Base-by-base conservation (phyloP, 2,329 filamentous ascomycete species). In the Setomelanomma holmii region DNA sequence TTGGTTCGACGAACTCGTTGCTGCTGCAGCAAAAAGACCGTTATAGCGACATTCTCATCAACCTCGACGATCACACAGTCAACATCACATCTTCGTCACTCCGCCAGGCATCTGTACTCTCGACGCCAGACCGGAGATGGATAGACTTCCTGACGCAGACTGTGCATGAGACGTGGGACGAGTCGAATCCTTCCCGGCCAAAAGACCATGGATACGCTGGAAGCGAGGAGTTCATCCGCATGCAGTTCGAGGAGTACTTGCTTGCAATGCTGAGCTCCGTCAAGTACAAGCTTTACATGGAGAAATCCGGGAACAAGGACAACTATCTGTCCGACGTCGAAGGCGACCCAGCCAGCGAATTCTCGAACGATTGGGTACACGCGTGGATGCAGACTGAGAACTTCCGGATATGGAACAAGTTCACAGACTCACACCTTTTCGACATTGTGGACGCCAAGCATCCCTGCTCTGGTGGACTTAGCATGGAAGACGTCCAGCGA, bases 191-290 rank as follows among this genome's bases (percentile, higher is more conserved):
- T 0, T 86, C 86, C 56, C 84, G 90, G 41, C 95, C 95, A n/a
- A 97, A 92, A 67, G 96, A 91, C 2, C 88, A 97, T 80, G 93
- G 93, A 23, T 99, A 97, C 68, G 87, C 91, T 33, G 95, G 95
- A 23, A 97, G 92, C 57, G 95, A 99, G 76, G 95, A 98, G 72
- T 97, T 97, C 68, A 99, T 99, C 64, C 86, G 95, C 23, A 85
- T 97, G 35, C 93, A 98, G 68, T 99, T 99, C 58, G 95, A 99
- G 76, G 93, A 97, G 68, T 99, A 99, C 70, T 84, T 99, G 5
- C 83, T 98, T 20, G 91, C 92, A 0, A 83, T 99, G 56, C 85
- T 98, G 38, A 90, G 93, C 0, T 87, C 90, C 0, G 89, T 93
- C 62, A 97, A 97, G 72, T 98, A 96, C 72, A 92, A 92, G 74